Base-by-base conservation (phyloP, 441 rosid genomes). In the Corymbia calophylla region DNA sequence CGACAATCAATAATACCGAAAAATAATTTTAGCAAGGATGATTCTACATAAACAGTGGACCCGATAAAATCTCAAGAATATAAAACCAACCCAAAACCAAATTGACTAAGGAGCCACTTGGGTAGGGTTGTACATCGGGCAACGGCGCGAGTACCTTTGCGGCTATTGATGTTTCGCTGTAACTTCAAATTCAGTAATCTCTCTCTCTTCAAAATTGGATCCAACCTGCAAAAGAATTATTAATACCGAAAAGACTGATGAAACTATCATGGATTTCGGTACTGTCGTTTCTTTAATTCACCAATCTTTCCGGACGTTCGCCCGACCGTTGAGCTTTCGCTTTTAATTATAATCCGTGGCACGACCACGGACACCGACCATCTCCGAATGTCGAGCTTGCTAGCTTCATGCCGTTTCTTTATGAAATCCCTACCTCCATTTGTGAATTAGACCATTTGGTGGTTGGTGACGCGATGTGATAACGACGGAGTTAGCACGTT, bases 381-480 rank as follows among this genome's bases (percentile, higher is more conserved):
- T 55, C 25, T 55, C 8, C 25, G 58, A 55, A 55, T 8, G 58
- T 8, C 9, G 56, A 54, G 56, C 56, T 54, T 54, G 19, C 21
- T 54, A 54, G 56, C 56, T 54, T 21, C 56, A 19, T 55, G 23
- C 23, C 10, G 9, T 23, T 55, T 19, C 58, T 19, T 55, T 21
- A 18, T 21, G 58, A 31, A 31, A 66, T 66, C 18, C 23, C 77
- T 6, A 17, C 44, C 21, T 66, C 23, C 3, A 31, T 31, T 31
- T 4, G 39, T 17, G 0, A 66, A 16, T 16, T 16, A 4, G 77
- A 31, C 21, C 11, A 17, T 66, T 66, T 17, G 21, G 6, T 39
- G 23, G 68, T 12, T 12, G 0, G 23, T 56, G 68, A n/a, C 18
- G 2, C 0, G 2, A 29, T 62, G 10, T n/a, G 5, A 13, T 0